phyloP scores from a whole-genome alignment of 2,329 filamentous ascomycete genomes.

The Lasiodiplodia theobromae region DNA sequence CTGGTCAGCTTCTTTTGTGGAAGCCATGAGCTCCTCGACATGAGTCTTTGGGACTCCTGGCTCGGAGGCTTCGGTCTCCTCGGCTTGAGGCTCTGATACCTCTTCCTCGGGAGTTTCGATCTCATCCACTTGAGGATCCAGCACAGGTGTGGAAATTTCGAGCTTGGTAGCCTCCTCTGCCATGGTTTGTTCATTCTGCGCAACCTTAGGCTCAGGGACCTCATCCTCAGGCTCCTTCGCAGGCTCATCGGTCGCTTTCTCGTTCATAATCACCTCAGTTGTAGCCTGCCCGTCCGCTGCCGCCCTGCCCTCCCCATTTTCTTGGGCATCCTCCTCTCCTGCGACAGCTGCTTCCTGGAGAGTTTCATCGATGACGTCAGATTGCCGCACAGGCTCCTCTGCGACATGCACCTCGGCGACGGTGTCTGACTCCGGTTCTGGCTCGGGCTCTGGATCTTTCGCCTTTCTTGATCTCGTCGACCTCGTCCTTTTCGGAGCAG shows the following conservation, averaged over 20 bases:
- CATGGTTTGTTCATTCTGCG: not conserved
- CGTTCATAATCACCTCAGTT: not conserved
- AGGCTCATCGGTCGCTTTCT: not conserved
- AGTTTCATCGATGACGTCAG: slow-evolving; percentile 37
- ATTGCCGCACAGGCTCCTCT: slow-evolving; percentile 33
- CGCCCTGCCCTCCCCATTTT: slow-evolving; percentile 15
- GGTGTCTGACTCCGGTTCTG: slow-evolving; percentile 30
- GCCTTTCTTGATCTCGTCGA: slow-evolving; percentile 10
- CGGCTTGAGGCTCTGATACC: not conserved
- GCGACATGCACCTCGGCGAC: slow-evolving; percentile 33
- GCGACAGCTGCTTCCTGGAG: slow-evolving; percentile 17
- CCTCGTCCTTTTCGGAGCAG: slow-evolving; percentile 9
- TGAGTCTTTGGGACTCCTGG: not conserved
- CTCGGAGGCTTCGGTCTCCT: not conserved
- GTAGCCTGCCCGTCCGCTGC: slow-evolving; percentile 23
- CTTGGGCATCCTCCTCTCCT: not conserved
- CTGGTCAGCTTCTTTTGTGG: not conserved
- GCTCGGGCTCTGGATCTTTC: slow-evolving; percentile 5
- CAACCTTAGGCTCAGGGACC: not conserved
- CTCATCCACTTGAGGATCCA: not conserved
- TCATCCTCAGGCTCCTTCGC: not conserved
- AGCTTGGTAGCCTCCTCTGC: not conserved
- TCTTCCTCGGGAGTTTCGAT: not conserved
- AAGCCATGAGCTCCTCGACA: not conserved
- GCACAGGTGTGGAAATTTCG: not conserved